A percentile compares a stretch with the other conserved stretches of the same genome.
phyloP scores from a whole-genome alignment of 139 green algal genomes.

The Volvox reticuliferus region DNA sequence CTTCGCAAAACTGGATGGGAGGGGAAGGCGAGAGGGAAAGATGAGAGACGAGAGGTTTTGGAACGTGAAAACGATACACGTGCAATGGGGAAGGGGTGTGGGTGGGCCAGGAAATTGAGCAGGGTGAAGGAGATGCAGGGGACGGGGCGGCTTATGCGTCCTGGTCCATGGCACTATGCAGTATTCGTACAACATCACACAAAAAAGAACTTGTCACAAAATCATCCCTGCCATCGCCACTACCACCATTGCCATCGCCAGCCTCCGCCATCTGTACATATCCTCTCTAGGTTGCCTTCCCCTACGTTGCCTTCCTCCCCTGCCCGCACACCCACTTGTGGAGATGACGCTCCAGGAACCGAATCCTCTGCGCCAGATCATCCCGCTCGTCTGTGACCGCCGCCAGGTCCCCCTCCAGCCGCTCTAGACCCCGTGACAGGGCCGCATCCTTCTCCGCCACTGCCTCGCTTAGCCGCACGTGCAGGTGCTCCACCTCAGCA shows the following conservation, averaged over 20 bases:
- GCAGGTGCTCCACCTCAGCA: conserved; percentile 53
- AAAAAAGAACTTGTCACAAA: too few relatives aligned
- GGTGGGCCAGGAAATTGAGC: too few relatives aligned
- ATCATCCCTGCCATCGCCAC: neutral
- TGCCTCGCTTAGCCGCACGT: conserved; percentile 31
- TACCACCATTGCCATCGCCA: neutral
- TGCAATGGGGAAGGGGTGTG: too few relatives aligned
- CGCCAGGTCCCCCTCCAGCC: conserved; percentile 55
- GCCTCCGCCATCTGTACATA: neutral
- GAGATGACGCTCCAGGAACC: conserved; percentile 68
- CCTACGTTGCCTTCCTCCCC: neutral
- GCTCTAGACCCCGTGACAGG: conserved; percentile 34
- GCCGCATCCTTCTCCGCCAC: conserved; percentile 41
- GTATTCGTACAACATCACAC: too few relatives aligned
- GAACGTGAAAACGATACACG: too few relatives aligned
- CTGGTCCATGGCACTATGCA: too few relatives aligned
- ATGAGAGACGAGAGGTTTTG: too few relatives aligned
- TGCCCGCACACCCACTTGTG: conserved; percentile 31
- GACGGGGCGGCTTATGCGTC: too few relatives aligned
- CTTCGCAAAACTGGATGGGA: too few relatives aligned
- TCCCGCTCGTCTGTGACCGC: conserved; percentile 65
- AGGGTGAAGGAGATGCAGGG: too few relatives aligned
- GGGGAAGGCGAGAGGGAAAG: too few relatives aligned
- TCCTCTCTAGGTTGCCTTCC: neutral
- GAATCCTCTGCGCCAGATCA: conserved; percentile 61